Base-by-base conservation (phyloP, 768 basidiomycete species). In the Boletellus emodensis region DNA sequence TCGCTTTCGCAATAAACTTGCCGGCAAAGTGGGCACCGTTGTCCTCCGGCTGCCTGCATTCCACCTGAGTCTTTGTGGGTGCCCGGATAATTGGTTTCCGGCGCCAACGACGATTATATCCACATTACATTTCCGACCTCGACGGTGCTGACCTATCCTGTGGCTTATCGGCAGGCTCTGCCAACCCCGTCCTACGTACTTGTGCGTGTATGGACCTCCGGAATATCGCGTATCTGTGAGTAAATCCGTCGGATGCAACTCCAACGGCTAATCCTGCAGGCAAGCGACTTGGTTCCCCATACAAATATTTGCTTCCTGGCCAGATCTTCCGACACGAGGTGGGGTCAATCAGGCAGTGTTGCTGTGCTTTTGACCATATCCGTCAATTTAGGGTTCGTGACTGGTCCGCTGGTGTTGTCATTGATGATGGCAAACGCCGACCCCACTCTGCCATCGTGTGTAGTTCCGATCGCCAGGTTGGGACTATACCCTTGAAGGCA, bases 331-430 rank as follows among this genome's bases (percentile, higher is more conserved):
- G 26, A 49, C 61, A 54, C 58, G 63, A 52, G 55, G 55, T 43
- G 36, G 38, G 22, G 49, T 58, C 49, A 63, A 67, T 64, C 51
- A 47, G 65, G 67, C 55, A 64, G 50, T 59, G 18, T 37, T 40
- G 38, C 48, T 40, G 62, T 55, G 46, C 49, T 48, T 51, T 65
- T 62, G 32, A 49, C 56, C 53, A 65, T 45, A 60, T 67, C 67
- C 65, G 62, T 57, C 60, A 50, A 53, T 57, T 67, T 66, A 65
- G 63, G 62, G 65, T 67, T 64, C 51, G 52, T 46, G 35, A 43
- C 53, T 24, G 40, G 49, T 8, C 55, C 39, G 39, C 15, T 34
- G 20, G 48, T 49, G 55, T 28, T 50, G 52, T 57, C 55, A 52
- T 54, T 43, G 40, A 7, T 53, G 52, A 57, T 65, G 62, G 51